phyloP scores from a whole-genome alignment of 148 eudicot species.

The Persicaria tinctoria region DNA sequence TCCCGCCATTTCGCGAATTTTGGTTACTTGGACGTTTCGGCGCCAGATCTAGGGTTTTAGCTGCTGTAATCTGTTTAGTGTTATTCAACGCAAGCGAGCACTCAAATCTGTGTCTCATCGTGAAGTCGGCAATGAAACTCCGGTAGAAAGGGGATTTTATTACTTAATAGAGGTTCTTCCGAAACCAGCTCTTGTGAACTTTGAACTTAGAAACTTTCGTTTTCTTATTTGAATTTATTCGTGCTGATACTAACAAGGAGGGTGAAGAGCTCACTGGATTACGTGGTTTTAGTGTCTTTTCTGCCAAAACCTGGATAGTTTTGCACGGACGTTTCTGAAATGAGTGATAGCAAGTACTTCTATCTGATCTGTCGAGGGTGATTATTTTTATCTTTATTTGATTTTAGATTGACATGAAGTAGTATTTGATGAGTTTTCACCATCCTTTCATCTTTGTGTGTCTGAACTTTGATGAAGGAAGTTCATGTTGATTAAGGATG shows the following conservation, averaged over 20 bases:
- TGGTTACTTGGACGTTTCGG: neutral
- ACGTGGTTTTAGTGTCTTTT: neutral
- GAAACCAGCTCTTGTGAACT: neutral
- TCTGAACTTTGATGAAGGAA: neutral
- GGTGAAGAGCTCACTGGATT: neutral
- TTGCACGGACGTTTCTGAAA: neutral
- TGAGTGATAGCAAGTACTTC: neutral
- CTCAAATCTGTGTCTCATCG: neutral
- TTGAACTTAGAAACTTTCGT: neutral
- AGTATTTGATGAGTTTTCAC: neutral
- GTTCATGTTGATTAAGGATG: neutral
- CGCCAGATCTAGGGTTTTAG: conserved; percentile 42
- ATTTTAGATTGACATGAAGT: neutral
- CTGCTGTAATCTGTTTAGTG: neutral
- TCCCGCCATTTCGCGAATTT: neutral
- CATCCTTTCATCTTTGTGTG: neutral
- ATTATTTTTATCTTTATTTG: neutral
- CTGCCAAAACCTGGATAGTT: neutral
- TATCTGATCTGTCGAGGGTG: neutral
- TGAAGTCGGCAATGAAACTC: conserved; percentile 1
- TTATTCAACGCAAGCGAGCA: neutral
- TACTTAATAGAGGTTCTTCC: neutral
- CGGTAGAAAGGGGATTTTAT: neutral
- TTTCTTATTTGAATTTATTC: neutral
- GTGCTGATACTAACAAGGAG: neutral